Conservation (phyloP, 768 basidiomycete genomes). For the Terana coerulea region DNA sequence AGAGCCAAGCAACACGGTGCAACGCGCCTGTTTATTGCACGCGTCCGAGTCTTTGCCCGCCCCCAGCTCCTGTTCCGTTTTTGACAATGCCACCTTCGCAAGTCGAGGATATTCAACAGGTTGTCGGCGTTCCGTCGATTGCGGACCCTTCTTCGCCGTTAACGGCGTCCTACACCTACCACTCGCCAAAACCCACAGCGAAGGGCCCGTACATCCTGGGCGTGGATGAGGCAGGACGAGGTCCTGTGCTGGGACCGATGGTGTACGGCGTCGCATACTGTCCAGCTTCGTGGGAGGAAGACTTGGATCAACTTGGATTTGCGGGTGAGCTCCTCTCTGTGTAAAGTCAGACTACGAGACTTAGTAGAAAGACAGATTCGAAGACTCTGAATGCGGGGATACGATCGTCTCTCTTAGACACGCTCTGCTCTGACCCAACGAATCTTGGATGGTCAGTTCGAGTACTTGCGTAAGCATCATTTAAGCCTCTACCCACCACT, state of each 20-base stretch:
- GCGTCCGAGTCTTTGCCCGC: too few species aligned
- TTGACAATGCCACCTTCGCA: too few species aligned
- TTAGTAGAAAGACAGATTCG: constrained; percentile 65
- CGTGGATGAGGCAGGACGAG: constrained; percentile 97
- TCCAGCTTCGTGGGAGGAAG: constrained; percentile 68
- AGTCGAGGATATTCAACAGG: too few species aligned
- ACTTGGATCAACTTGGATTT: constrained; percentile 81
- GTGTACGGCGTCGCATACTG: constrained; percentile 97
- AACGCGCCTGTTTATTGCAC: too few species aligned
- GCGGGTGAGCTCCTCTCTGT: constrained; percentile 55
- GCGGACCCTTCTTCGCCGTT: constrained; percentile 56
- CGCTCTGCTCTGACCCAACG: constrained; percentile 62
- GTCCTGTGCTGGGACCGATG: constrained; percentile 92
- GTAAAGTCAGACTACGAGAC: too few species aligned
- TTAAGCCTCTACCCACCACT: constrained; percentile 7
- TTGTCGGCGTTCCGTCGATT: constrained; percentile 50
- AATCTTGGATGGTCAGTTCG: constrained; percentile 83
- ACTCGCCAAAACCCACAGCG: constrained; percentile 67
- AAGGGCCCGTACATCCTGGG: constrained; percentile 88
- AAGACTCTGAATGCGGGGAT: constrained; percentile 79
- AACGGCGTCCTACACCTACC: constrained; percentile 71
- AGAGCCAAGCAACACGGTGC: neutral
- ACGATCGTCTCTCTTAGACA: constrained; percentile 59
- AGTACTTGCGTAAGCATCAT: constrained; percentile 56
- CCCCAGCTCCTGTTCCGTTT: too few species aligned